phyloP scores from a whole-genome alignment of 495 filamentous ascomycete genomes.

The Talaromyces borbonicus region DNA sequence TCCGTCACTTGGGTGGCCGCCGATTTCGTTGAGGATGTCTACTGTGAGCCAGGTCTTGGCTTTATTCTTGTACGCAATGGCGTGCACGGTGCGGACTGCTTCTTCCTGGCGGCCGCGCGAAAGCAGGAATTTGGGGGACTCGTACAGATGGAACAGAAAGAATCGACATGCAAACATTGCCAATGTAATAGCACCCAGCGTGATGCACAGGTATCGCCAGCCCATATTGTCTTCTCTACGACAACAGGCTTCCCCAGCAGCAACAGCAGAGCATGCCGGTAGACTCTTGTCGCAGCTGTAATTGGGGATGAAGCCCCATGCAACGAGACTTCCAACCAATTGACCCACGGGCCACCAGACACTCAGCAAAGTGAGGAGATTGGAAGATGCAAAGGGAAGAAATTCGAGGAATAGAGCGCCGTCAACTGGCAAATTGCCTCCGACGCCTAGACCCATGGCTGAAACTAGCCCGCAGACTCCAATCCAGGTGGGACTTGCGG shows the following conservation, averaged over 20 bases:
- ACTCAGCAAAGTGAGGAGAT: slow-evolving; percentile 46
- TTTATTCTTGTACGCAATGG: slow-evolving; percentile 44
- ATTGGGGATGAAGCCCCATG: slow-evolving; percentile 48
- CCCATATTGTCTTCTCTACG: slow-evolving; percentile 58
- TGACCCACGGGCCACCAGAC: slow-evolving; percentile 54
- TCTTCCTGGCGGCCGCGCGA: slow-evolving; percentile 60
- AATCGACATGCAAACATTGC: slow-evolving; percentile 61
- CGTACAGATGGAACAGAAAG: slow-evolving; percentile 67
- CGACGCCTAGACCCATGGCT: slow-evolving; percentile 46
- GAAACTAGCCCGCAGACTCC: slow-evolving; percentile 39
- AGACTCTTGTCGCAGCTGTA: slow-evolving; percentile 35
- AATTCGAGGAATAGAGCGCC: slow-evolving; percentile 54
- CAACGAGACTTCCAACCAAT: slow-evolving; percentile 41
- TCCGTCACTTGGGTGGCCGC: slow-evolving; percentile 30
- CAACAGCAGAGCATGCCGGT: slow-evolving; percentile 23
- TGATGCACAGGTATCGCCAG: slow-evolving; percentile 69
- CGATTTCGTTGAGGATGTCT: slow-evolving; percentile 45
- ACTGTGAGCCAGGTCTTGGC: slow-evolving; percentile 42
- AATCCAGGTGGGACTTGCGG: slow-evolving; percentile 43
- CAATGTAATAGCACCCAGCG: slow-evolving; percentile 63
- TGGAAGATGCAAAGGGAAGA: slow-evolving; percentile 41
- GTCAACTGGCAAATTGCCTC: slow-evolving; percentile 48
- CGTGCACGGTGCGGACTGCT: slow-evolving; percentile 60
- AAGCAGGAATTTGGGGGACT: slow-evolving; percentile 74
- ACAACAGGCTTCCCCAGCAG: slow-evolving; percentile 37